These are phyloP conservation scores for Rosa multiflora DNA, from an alignment of 306 rosid species.

Conservation along the genomic window DNA sequence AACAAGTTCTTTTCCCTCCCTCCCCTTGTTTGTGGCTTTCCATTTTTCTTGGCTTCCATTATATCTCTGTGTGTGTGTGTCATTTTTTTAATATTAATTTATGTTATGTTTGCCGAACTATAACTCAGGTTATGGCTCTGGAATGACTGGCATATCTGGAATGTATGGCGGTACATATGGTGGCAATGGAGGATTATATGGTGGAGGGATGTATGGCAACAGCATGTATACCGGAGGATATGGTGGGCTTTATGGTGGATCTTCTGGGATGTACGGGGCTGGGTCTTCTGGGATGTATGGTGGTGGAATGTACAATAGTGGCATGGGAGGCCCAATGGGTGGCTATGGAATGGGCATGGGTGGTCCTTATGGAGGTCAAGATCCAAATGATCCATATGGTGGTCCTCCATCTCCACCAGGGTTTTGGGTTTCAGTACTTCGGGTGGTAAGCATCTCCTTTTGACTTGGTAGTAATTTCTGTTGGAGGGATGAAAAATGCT, in stretches of 20 bases:
- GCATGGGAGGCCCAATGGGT: conserved; percentile 76
- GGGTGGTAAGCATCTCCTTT: conserved; percentile 65
- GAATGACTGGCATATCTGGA: conserved; percentile 63
- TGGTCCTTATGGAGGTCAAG: conserved; percentile 85
- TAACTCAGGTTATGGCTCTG: conserved; percentile 74
- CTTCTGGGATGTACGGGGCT: conserved; percentile 78
- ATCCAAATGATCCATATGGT: conserved; percentile 97
- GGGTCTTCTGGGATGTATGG: conserved; percentile 91
- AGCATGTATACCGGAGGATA: conserved; percentile 73
- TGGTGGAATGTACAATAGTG: conserved; percentile 79
- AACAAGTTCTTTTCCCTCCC: background rate
- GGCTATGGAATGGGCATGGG: conserved; percentile 89
- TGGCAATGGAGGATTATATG: conserved; percentile 63
- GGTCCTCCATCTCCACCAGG: conserved; percentile 94
- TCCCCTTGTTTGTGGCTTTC: background rate
- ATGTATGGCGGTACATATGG: conserved; percentile 63
- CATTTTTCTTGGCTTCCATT: conserved; percentile 12
- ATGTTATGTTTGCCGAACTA: conserved; percentile 34
- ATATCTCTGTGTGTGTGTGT: conserved; percentile 44
- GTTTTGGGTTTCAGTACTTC: conserved; percentile 81
- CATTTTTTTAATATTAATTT: conserved; percentile 14
- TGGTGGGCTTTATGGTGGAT: conserved; percentile 46
- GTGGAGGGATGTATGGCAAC: conserved; percentile 84
- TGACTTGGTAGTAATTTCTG: conserved; percentile 17
- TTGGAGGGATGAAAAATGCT: conserved; percentile 20